A percentile compares a stretch with the other conserved stretches of the same genome.
These are phyloP conservation scores for Lasiosphaeria hispida DNA, from an alignment of 495 filamentous ascomycete species.

Conservation along the genomic window DNA sequence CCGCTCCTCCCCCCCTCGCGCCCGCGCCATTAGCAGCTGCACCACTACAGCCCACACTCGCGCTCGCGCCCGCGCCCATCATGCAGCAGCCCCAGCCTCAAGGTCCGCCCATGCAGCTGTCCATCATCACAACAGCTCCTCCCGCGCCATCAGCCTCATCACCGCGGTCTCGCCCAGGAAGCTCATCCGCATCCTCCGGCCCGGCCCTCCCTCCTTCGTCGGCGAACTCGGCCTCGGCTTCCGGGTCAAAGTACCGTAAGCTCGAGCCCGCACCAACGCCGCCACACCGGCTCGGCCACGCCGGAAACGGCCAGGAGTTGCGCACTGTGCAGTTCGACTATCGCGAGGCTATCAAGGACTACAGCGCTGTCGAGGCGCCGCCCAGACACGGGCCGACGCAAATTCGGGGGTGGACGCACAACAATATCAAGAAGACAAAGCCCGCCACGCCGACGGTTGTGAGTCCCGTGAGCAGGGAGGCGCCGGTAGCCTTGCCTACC, in stretches of 20 bases:
- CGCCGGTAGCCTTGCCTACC: background rate
- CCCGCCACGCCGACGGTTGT: constrained; percentile 1
- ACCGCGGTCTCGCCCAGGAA: constrained; percentile 22
- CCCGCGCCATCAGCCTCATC: background rate
- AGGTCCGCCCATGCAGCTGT: constrained; percentile 2
- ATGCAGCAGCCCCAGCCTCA: constrained; percentile 6
- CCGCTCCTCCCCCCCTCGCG: constrained; percentile 2
- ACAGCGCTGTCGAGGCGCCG: constrained; percentile 42
- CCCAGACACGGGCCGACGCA: constrained; percentile 44
- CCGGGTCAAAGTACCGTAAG: constrained; percentile 41
- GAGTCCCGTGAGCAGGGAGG: background rate
- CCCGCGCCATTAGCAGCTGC: constrained; percentile 5
- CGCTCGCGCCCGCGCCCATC: background rate
- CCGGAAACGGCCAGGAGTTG: constrained; percentile 41
- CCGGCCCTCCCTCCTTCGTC: constrained; percentile 16
- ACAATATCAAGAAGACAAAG: constrained; percentile 36
- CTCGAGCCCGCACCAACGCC: constrained; percentile 49
- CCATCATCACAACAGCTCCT: background rate
- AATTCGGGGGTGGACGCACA: constrained; percentile 51
- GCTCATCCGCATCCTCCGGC: constrained; percentile 27
- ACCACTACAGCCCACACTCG: background rate
- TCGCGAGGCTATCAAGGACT: constrained; percentile 47
- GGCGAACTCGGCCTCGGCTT: constrained; percentile 1
- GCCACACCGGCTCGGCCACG: constrained; percentile 40
- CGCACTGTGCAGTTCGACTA: constrained; percentile 49